Base-by-base conservation (phyloP, 2,329 filamentous ascomycete genomes). In the Ambrosiella beaveri region DNA sequence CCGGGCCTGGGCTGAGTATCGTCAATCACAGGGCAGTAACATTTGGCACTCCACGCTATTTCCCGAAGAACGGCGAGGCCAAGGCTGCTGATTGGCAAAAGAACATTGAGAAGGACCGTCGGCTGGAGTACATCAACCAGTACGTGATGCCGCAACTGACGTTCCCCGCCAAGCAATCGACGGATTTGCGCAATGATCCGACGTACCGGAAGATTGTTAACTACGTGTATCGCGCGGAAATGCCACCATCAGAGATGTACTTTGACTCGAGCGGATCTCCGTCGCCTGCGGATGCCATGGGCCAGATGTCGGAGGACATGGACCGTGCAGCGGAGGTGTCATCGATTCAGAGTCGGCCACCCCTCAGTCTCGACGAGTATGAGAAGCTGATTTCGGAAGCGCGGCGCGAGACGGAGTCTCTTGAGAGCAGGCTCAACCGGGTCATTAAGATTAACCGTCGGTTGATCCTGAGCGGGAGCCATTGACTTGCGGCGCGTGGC, bases 21-120 rank as follows among this genome's bases (percentile, higher is more conserved):
- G 77, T 84, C 57, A 80, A 81, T 65, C 80, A 81, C 54, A 75
- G 81, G 7, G 81, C 80, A 0, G 81, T 84, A 2, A 79, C 80
- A 3, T 83, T 81, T 60, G 81, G 81, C 0, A 74, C 75, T 1
- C 80, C 81, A 1, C 75, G 77, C 41, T 84, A 78, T 67, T 82
- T 83, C 64, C 80, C 80, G 1, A 27, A n/a, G 3, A 19, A n/a
- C 1, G 68, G 71, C 1, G 70, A 71, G 0, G 65, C 71, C 1
- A 69, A 73, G 0, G 73, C 76, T 60, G 80, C 79, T 80, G 1
- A 74, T 82, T 35, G 75, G 75, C 62, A 84, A 84, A 70, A 79
- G 84, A 63, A 80, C 82, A 66, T 76, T 80, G 11, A 80, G 84
- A 63, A 81, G 84, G 64, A 80, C 80, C 0, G 75, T 8, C 44